These are phyloP conservation scores for Boletus speciosus DNA, from an alignment of 768 basidiomycete genomes.

Conservation along the genomic window DNA sequence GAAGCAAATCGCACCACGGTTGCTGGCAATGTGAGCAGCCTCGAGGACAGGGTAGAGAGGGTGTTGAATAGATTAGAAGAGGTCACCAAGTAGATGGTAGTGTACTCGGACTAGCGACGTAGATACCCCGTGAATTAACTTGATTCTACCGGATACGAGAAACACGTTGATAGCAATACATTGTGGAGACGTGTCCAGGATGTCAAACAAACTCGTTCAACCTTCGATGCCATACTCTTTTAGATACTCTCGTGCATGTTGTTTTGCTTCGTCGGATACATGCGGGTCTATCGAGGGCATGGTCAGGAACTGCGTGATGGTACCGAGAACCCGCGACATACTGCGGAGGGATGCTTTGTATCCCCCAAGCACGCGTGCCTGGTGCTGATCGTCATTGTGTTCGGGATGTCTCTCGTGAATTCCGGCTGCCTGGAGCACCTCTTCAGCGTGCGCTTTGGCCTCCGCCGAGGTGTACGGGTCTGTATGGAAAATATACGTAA, in stretches of 20 bases:
- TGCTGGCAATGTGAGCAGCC: conserved; percentile 66
- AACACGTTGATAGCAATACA: neutral
- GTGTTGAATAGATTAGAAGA: conserved; percentile 44
- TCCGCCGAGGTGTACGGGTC: conserved; percentile 44
- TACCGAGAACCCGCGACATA: conserved; percentile 19
- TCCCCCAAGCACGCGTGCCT: conserved; percentile 47
- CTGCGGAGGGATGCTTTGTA: conserved; percentile 56
- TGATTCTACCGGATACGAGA: conserved; percentile 1
- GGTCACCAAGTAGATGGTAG: conserved; percentile 19
- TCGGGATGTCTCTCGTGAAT: conserved; percentile 32
- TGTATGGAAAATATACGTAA: neutral
- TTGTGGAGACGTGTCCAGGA: neutral
- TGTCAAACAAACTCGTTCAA: neutral
- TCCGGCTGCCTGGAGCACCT: conserved; percentile 47
- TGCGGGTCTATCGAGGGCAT: conserved; percentile 35
- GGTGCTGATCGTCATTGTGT: conserved; percentile 37
- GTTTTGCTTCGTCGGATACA: conserved; percentile 47
- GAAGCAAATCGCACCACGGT: conserved; percentile 69
- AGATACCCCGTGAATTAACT: conserved; percentile 1
- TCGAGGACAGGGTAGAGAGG: conserved; percentile 57
- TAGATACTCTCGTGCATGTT: conserved; percentile 44
- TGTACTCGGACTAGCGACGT: neutral
- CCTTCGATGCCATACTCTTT: conserved; percentile 24
- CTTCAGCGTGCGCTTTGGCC: conserved; percentile 53
- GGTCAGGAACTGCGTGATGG: neutral